phyloP scores from a whole-genome alignment of 2,329 filamentous ascomycete genomes.

The Ilyonectria mors-panacis region DNA sequence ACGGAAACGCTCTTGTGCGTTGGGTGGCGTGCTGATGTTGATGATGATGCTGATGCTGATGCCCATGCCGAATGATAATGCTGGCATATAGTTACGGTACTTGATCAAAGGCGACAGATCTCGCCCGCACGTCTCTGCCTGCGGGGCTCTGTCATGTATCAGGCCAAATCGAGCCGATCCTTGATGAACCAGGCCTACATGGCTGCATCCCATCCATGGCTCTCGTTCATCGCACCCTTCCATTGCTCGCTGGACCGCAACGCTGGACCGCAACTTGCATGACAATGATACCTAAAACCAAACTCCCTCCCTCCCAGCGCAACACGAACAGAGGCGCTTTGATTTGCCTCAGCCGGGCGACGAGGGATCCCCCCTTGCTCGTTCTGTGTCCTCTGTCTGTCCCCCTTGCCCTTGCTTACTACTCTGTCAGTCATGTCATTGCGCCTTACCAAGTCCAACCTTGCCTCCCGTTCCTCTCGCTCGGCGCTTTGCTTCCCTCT shows the following conservation, averaged over 20 bases:
- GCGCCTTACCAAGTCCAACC: too few relatives aligned
- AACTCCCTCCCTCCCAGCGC: not conserved
- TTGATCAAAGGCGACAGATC: not conserved
- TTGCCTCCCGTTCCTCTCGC: too few relatives aligned
- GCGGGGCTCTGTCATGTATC: not conserved
- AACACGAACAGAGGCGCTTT: not conserved
- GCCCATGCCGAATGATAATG: conserved; percentile 1
- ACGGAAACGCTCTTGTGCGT: conserved; percentile 7
- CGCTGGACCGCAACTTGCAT: not conserved
- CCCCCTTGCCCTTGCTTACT: conserved; percentile 26
- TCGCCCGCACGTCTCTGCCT: not conserved
- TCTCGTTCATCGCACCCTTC: not conserved
- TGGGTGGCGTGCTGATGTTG: conserved; percentile 26
- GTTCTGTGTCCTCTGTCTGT: conserved; percentile 16
- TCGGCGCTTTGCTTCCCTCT: not conserved
- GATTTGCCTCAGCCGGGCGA: not conserved
- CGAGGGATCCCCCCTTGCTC: not conserved
- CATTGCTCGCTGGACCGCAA: not conserved
- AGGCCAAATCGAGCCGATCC: not conserved
- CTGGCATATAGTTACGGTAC: too few relatives aligned
- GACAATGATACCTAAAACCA: not conserved
- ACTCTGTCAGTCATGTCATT: too few relatives aligned
- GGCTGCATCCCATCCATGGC: not conserved
- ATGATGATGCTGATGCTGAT: conserved; percentile 12
- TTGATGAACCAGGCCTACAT: not conserved